Evolutionary conservation across 139 green algal genomes (phyloP).

Genomic region (Tetradesmus lagerheimii): DNA sequence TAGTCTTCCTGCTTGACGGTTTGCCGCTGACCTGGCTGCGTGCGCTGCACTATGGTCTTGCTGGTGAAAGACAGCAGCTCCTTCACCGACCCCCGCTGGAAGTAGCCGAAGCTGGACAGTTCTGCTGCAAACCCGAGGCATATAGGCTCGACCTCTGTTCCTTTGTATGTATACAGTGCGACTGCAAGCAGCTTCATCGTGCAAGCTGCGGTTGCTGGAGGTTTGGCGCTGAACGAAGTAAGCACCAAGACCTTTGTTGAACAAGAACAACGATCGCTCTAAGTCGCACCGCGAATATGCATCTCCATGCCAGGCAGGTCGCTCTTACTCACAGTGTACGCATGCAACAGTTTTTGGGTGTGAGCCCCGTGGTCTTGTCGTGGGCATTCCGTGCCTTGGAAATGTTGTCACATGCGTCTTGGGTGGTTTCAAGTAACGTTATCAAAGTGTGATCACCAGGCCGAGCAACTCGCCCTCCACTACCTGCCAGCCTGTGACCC

Average conservation of each 20-base stretch:
- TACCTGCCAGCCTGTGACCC: background rate
- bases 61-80: conserved; percentile 96
- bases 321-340: background rate
- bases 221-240: background rate
- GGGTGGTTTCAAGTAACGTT: no score
- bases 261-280: background rate
- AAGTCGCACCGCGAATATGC: background rate
- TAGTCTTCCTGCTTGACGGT: conserved; percentile 94
- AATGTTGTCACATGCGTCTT: background rate
- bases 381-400: background rate
- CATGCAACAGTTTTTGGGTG: background rate
- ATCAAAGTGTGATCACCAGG: no score
- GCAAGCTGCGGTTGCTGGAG: conserved; percentile 8
- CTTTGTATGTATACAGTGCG: conserved; percentile 26
- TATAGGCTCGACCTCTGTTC: conserved; percentile 15
- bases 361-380: background rate
- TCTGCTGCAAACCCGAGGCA: conserved; percentile 88
- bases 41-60: conserved; percentile 94
- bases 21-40: conserved; percentile 83
- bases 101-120: conserved; percentile 96
- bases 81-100: conserved; percentile 87
- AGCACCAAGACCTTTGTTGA: background rate
- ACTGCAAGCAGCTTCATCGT: conserved; percentile 49
- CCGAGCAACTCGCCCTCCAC: background rate
- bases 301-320: background rate